Evolutionary conservation across 176 grass and related monocot species (phyloP).

Genomic region (Avena atlantica): DNA sequence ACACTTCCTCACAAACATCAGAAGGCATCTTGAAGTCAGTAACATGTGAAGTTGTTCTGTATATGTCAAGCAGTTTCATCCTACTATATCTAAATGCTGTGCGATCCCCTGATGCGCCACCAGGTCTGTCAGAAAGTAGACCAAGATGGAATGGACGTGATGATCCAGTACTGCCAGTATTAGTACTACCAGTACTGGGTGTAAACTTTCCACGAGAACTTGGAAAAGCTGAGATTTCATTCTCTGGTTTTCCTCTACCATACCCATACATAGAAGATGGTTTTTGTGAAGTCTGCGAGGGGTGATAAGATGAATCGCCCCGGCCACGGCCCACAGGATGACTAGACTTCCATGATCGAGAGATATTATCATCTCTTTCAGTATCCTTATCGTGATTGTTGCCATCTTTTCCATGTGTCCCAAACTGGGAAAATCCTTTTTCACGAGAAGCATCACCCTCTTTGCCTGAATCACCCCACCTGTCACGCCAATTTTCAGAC

Average conservation of each 20-base stretch:
- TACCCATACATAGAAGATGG: conserved; percentile 57
- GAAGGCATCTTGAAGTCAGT: conserved; percentile 61
- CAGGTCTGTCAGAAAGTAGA: conserved; percentile 71
- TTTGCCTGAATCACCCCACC: conserved; percentile 70
- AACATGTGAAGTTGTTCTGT: conserved; percentile 74
- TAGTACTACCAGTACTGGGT: conserved; percentile 60
- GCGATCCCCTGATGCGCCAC: conserved; percentile 64
- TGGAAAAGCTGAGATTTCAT: conserved; percentile 55
- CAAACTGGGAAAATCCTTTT: conserved; percentile 55
- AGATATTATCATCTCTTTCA: conserved; percentile 74
- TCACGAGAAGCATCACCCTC: conserved; percentile 64
- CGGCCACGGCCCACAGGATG: conserved; percentile 66
- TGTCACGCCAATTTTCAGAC: conserved; percentile 73
- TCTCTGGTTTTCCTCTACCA: conserved; percentile 75
- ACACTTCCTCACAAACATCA: conserved; percentile 71
- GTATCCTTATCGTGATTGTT: conserved; percentile 77
- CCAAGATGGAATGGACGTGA: conserved; percentile 64
- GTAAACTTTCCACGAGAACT: conserved; percentile 68
- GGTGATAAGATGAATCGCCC: conserved; percentile 68
- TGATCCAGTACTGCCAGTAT: conserved; percentile 49
- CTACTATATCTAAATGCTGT: conserved; percentile 79
- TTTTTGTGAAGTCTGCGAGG: conserved; percentile 53
- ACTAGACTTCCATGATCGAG: conserved; percentile 89
- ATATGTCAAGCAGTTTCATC: conserved; percentile 97
- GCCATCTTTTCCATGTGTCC: conserved; percentile 56